Percentiles rank a stretch among this genome's conserved stretches.
phyloP scores from a whole-genome alignment of 768 basidiomycete species.

The Boletus barrowsii region DNA sequence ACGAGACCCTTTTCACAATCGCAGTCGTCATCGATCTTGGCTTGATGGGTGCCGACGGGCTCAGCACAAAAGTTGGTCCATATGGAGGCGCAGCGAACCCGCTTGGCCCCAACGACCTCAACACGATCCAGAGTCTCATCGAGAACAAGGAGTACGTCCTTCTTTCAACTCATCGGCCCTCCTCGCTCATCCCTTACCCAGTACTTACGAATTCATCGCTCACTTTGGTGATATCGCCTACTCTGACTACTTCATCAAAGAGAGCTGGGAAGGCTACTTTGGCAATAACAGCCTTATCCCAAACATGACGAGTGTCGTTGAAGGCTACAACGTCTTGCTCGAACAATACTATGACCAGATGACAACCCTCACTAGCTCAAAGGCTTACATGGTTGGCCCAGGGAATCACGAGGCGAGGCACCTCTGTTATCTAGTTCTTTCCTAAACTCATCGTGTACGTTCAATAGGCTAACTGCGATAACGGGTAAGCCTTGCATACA shows the following conservation, averaged over 20 bases:
- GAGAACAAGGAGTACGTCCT: slow-evolving; percentile 25
- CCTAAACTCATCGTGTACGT: not conserved
- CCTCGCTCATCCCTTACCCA: slow-evolving; percentile 3
- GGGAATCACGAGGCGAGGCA: slow-evolving; percentile 26
- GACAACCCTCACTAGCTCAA: slow-evolving; percentile 21
- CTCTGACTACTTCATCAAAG: slow-evolving; percentile 28
- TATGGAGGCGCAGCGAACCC: slow-evolving; percentile 19
- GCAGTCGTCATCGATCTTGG: slow-evolving; percentile 28
- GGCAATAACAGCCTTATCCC: slow-evolving; percentile 26
- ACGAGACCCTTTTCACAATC: slow-evolving; percentile 19
- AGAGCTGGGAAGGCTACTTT: slow-evolving; percentile 32
- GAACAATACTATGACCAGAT: slow-evolving; percentile 30
- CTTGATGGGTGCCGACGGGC: slow-evolving; percentile 27
- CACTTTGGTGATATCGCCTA: slow-evolving; percentile 27
- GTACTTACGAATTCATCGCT: slow-evolving; percentile 26
- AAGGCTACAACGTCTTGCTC: slow-evolving; percentile 24
- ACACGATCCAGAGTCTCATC: slow-evolving; percentile 29
- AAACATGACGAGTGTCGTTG: slow-evolving; percentile 22
- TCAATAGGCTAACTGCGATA: slow-evolving; percentile 27
- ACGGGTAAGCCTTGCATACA: slow-evolving; percentile 18
- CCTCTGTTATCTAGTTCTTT: not conserved
- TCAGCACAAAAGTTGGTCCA: slow-evolving; percentile 30
- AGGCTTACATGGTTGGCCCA: slow-evolving; percentile 25
- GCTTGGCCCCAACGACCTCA: slow-evolving; percentile 25
- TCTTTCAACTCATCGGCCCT: not conserved